Evolutionary conservation across 768 basidiomycete genomes (phyloP), one percentile per base, ranked within the genome.

Genomic region (Hydnomerulius pinastri): DNA sequence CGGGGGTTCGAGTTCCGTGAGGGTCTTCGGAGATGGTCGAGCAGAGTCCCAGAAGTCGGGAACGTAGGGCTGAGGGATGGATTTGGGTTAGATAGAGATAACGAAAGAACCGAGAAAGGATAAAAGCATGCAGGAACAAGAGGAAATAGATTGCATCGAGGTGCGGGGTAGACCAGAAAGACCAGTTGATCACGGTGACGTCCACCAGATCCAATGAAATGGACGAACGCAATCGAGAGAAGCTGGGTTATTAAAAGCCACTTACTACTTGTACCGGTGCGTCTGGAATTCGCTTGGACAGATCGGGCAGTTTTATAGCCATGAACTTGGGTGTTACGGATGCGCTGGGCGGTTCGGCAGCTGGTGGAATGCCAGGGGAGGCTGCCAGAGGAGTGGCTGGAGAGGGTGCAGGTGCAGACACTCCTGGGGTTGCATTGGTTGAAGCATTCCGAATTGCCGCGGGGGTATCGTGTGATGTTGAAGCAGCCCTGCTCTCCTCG

Each of bases 11-110:
- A 55, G 55, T 27, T 68, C 55, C 7, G 57, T 46, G 29, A 64
- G 65, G 51, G 51, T 55, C 29, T 35, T 65, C 35, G 37, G 67
- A 59, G 57, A 75, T 66, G 37, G 69, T 54, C 65, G 67, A n/a
- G 75, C 73, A 1, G 82, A 78, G 33, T 76, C 70, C 77, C 79
- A 85, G 57, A 81, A 76, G 71, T 86, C 83, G 28, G 77, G 78
- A 1, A 77, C 61, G 62, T 77, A 79, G 9, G 86, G 85, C 85
- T 87, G 58, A 9, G 36, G 49, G 24, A 29, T n/a, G 21, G 13
- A 29, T 43, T 37, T 21, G 24, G 11, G 44, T 50, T 39, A 51
- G 45, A 46, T 43, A 35, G 2, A 54, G 21, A 32, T 43, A 48
- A 17, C 48, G 33, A 37, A 39, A 56, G 37, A 57, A 38, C 32